phyloP scores from a whole-genome alignment of 352 stramenopile species.

The Blastocystis sp. region DNA sequence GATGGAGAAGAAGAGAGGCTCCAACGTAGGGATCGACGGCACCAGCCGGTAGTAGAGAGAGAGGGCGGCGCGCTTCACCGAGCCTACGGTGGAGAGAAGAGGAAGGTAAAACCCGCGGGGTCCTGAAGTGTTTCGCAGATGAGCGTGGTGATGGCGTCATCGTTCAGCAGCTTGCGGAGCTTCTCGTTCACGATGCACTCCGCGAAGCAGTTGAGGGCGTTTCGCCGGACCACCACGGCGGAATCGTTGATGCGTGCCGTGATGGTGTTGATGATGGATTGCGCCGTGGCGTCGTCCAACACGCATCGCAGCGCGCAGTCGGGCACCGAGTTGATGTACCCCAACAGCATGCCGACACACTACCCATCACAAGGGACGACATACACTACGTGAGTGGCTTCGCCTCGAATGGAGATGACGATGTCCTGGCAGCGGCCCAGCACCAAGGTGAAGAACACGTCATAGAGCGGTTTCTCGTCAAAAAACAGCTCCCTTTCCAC shows the following conservation, averaged over 20 bases:
- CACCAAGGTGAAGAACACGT: slow-evolving; percentile 33
- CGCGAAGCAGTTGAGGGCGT: slow-evolving; percentile 33
- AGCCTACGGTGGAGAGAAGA: background rate
- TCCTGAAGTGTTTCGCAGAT: slow-evolving; percentile 44
- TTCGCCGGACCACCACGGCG: slow-evolving; percentile 24
- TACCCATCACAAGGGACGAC: background rate
- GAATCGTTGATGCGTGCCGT: slow-evolving; percentile 47
- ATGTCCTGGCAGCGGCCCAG: slow-evolving; percentile 53
- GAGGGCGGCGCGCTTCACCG: slow-evolving; percentile 22
- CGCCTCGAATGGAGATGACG: slow-evolving; percentile 51
- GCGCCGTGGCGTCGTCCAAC: background rate
- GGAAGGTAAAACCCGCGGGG: background rate
- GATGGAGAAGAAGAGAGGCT: slow-evolving; percentile 48
- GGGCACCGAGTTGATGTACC: slow-evolving; percentile 3
- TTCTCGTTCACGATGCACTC: slow-evolving; percentile 19
- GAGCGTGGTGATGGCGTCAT: slow-evolving; percentile 1
- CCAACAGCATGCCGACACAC: slow-evolving; percentile 12
- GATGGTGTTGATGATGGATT: slow-evolving; percentile 10
- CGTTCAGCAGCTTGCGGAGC: slow-evolving; percentile 2
- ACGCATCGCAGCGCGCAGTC: background rate
- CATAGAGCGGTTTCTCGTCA: slow-evolving; percentile 64
- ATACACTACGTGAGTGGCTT: slow-evolving; percentile 35
- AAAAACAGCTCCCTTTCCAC: slow-evolving; percentile 39
- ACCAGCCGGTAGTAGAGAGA: slow-evolving; percentile 25
- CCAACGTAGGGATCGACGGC: background rate